Evolutionary conservation across 1,139 yeast genomes (phyloP).

Genomic region (Ogataea hybrid): DNA sequence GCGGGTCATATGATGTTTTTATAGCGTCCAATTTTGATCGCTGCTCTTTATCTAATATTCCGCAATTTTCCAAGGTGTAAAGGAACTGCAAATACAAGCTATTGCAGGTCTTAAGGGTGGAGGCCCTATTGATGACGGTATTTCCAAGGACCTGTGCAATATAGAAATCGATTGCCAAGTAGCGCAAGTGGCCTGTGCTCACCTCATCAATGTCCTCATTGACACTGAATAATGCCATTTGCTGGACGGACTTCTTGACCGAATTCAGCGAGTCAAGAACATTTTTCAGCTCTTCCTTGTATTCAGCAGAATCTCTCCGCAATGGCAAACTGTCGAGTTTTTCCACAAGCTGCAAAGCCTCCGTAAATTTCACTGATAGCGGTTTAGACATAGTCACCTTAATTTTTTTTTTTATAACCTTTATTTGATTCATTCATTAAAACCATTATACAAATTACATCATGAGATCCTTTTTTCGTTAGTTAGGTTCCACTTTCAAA

Average conservation of each 20-base stretch:
- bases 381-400: conserved; percentile 11
- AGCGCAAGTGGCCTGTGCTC: conserved; percentile 54
- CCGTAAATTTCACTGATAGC: conserved; percentile 18
- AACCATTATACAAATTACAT: conserved; percentile 13
- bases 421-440: conserved; percentile 1
- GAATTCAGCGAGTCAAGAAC: conserved; percentile 12
- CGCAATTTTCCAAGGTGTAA: conserved; percentile 40
- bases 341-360: conserved; percentile 8
- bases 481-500: conserved; percentile 16
- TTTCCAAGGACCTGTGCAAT: conserved; percentile 40
- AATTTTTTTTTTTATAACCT: not conserved
- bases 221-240: conserved; percentile 51
- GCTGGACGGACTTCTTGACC: conserved; percentile 33
- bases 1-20: conserved; percentile 42
- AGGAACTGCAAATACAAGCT: conserved; percentile 46
- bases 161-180: conserved; percentile 50
- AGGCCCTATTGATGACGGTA: conserved; percentile 31
- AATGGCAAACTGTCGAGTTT: conserved; percentile 14
- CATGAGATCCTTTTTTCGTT: conserved; percentile 5
- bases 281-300: conserved; percentile 13
- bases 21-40: conserved; percentile 40
- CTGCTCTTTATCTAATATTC: conserved; percentile 41
- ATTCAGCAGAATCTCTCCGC: conserved; percentile 25
- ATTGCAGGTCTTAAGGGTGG: conserved; percentile 43
- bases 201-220: conserved; percentile 62